These are phyloP conservation scores for Naganishia kalamii DNA, from an alignment of 768 basidiomycete genomes.

Conservation along the genomic window DNA sequence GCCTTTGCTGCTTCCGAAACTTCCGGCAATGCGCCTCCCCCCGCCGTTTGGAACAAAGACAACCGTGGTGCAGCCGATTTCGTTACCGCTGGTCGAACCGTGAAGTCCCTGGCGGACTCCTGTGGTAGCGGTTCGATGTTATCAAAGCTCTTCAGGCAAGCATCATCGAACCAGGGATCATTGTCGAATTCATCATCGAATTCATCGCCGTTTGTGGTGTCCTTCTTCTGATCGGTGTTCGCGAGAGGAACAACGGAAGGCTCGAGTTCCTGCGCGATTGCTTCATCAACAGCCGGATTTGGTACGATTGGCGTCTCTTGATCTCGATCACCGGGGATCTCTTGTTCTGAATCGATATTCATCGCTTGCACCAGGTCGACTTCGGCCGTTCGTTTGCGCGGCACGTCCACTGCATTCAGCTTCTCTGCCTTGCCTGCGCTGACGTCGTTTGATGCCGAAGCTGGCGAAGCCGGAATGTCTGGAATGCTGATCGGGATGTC, in stretches of 20 bases:
- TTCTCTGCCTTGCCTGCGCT: background rate
- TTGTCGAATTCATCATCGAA: slow-evolving; percentile 21
- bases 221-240: background rate
- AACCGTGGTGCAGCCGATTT: background rate
- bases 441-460: too few species aligned
- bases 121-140: background rate
- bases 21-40: background rate
- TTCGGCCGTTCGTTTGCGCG: too few species aligned
- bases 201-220: slow-evolving; percentile 5
- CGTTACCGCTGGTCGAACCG: background rate
- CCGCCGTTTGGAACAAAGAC: slow-evolving; percentile 21
- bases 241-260: too few species aligned
- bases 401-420: background rate
- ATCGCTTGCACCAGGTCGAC: too few species aligned
- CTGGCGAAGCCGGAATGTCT: too few species aligned
- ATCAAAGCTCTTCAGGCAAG: slow-evolving; percentile 21
- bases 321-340: too few species aligned
- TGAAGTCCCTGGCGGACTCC: background rate
- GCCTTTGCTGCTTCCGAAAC: slow-evolving; percentile 17
- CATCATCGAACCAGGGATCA: slow-evolving; percentile 26
- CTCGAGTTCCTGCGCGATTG: background rate
- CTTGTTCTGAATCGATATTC: too few species aligned
- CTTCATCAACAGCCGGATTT: too few species aligned
- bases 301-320: too few species aligned
- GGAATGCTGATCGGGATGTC: too few species aligned